These are phyloP conservation scores for Zygosaccharomyces siamensis DNA, from an alignment of 805 yeast genomes.

Conservation along the genomic window DNA sequence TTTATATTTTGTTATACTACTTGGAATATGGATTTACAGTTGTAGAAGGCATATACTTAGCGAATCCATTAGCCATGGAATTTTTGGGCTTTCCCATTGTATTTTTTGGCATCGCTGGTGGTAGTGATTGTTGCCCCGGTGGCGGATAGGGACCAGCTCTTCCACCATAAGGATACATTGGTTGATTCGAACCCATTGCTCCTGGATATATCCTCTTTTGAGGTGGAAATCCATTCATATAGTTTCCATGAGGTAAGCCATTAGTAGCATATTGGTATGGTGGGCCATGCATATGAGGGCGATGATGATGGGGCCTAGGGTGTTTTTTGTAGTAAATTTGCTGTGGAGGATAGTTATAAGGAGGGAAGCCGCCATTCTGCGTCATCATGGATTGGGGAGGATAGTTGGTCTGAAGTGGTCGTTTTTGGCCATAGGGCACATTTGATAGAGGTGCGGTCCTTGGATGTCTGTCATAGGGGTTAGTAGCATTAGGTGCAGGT, in stretches of 20 bases:
- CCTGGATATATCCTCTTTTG: conserved; percentile 8
- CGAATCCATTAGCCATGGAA: conserved; percentile 27
- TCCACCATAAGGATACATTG: conserved; percentile 10
- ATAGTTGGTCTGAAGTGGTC: background rate
- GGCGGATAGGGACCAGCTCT: conserved; percentile 15
- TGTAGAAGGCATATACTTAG: conserved; percentile 33
- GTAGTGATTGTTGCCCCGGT: conserved; percentile 4
- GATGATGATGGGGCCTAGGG: background rate
- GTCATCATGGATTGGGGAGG: conserved; percentile 1
- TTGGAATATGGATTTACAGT: conserved; percentile 29
- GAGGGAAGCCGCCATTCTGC: background rate
- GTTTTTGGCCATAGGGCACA: conserved; percentile 1
- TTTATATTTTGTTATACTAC: conserved; percentile 1
- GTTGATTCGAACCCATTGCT: conserved; percentile 3
- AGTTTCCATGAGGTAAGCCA: conserved; percentile 5
- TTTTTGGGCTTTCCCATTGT: conserved; percentile 13
- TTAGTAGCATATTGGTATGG: conserved; percentile 8
- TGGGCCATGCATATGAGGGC: conserved; percentile 7
- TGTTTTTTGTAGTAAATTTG: background rate
- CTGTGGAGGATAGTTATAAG: background rate
- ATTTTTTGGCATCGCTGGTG: background rate
- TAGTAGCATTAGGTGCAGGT: background rate
- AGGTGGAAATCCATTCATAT: conserved; percentile 5
- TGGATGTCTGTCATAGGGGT: background rate
- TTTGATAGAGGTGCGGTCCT: background rate